Evolutionary conservation across 495 filamentous ascomycete species (phyloP), one percentile per base, ranked within the genome.

Genomic region (Cercophora sp.): DNA sequence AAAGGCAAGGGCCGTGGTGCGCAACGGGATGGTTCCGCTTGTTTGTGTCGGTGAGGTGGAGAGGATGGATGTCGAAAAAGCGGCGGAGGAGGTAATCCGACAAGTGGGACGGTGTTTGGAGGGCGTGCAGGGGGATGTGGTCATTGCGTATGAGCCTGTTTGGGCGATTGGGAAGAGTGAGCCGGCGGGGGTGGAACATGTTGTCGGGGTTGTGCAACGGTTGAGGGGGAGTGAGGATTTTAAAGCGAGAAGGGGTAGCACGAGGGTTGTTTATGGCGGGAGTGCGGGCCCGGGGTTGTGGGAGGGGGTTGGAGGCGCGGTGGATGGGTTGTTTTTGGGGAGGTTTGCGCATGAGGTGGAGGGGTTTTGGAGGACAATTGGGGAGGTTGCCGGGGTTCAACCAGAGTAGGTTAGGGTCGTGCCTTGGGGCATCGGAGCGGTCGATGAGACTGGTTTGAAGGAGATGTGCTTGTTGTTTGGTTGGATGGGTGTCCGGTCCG

Each of bases 81-180:
- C 88, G 0, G 75, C 85, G 1, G 51, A 71, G 4, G 87, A 91
- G 65, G 88, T 86, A 51, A 69, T 70, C 25, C 64, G 70, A 15
- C 86, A 91, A 54, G 74, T 93, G 11, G 71, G 72, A 18, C 71
- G 79, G 2, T 81, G 87, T 6, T 59, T 93, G 15, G 68, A 68
- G 11, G 78, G 73, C 0, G 68, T 91, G 19, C 72, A 81, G 8
- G 78, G 77, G 1, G 81, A 89, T n/a, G 78, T 92, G 16, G 82
- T 91, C 11, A 76, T 93, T 32, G 89, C 88, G 3, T 95, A 95
- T 64, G 89, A 95, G 72, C 89, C 89, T 9, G 87, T 92, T 1
- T 94, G 89, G 89, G 89, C 88, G 0, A 94, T 94, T 68, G 89
- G 89, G 2, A 79, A 86, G 23, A 70, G 72, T 0, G 74, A 82